Conservation (phyloP, 371 early-diverging fungal species). For the Mortierella sp. region DNA sequence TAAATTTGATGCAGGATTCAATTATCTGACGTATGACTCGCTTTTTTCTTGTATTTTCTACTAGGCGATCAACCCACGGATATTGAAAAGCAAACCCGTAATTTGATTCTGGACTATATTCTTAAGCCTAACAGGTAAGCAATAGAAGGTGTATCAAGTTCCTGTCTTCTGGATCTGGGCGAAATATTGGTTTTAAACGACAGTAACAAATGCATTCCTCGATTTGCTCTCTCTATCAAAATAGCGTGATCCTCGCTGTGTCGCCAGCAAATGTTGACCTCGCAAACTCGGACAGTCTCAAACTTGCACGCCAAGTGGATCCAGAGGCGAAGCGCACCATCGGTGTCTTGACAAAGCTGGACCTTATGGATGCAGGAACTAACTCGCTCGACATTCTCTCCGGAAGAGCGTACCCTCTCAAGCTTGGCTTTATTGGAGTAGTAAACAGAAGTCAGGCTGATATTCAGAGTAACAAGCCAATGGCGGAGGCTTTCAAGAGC, state of each 20-base stretch:
- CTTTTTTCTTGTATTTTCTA: neutral
- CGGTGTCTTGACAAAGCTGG: slow-evolving; percentile 95
- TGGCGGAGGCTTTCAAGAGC: slow-evolving; percentile 78
- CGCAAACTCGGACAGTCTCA: slow-evolving; percentile 94
- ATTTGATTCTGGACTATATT: slow-evolving; percentile 88
- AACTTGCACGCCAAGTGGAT: slow-evolving; percentile 93
- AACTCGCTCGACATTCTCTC: slow-evolving; percentile 90
- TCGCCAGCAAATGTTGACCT: slow-evolving; percentile 94
- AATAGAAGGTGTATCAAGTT: neutral
- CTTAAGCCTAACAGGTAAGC: slow-evolving; percentile 84
- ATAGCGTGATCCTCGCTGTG: slow-evolving; percentile 94
- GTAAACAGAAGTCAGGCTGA: slow-evolving; percentile 94
- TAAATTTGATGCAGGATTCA: slow-evolving; percentile 4
- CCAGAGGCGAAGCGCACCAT: slow-evolving; percentile 90
- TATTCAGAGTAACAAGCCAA: slow-evolving; percentile 84
- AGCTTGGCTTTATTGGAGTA: slow-evolving; percentile 92
- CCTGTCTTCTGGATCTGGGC: too few relatives aligned
- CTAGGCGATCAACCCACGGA: slow-evolving; percentile 65
- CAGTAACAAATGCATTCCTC: too few relatives aligned
- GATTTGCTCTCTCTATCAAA: neutral
- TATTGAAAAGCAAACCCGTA: slow-evolving; percentile 90
- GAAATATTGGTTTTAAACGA: neutral
- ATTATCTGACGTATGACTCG: slow-evolving; percentile 1
- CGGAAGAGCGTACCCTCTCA: slow-evolving; percentile 85
- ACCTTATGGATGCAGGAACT: slow-evolving; percentile 96